phyloP scores from a whole-genome alignment of 768 basidiomycete species.

The Saitozyma sp. region DNA sequence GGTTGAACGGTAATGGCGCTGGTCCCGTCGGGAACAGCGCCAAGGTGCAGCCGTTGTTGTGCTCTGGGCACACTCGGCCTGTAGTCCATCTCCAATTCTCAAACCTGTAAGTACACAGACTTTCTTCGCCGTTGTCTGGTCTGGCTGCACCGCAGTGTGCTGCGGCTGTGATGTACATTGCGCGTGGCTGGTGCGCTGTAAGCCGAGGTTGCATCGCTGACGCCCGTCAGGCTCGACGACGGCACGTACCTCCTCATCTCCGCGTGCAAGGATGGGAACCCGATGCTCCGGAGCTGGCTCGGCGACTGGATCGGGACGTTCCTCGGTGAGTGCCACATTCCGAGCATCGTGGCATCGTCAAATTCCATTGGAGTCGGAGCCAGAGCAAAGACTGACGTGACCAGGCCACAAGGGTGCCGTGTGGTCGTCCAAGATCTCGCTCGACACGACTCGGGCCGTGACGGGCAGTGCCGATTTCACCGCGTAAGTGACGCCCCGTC shows the following conservation, averaged over 20 bases:
- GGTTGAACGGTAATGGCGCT: conserved; percentile 6
- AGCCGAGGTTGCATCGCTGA: conserved; percentile 43
- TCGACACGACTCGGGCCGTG: conserved; percentile 80
- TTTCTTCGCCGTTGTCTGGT: background rate
- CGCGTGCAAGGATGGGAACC: conserved; percentile 98
- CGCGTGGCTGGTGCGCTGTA: no score
- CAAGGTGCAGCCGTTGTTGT: conserved; percentile 52
- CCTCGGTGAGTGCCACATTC: conserved; percentile 46
- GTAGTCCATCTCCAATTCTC: conserved; percentile 95
- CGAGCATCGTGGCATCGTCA: background rate
- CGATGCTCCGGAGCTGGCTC: conserved; percentile 94
- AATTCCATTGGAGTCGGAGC: background rate
- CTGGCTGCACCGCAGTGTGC: background rate
- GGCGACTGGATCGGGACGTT: conserved; percentile 94
- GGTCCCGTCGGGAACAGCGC: background rate
- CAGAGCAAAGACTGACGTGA: conserved; percentile 1
- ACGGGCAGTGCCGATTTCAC: conserved; percentile 96
- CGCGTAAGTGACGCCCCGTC: conserved; percentile 65
- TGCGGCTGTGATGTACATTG: no score
- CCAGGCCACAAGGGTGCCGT: conserved; percentile 75
- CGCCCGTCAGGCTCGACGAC: conserved; percentile 63
- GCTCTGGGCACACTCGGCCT: conserved; percentile 56
- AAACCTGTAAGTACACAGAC: conserved; percentile 39
- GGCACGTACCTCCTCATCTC: conserved; percentile 86
- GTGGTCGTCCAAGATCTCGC: conserved; percentile 89